These are phyloP conservation scores for Nemania abortiva DNA, from an alignment of 2,329 filamentous ascomycete species.

Conservation along the genomic window DNA sequence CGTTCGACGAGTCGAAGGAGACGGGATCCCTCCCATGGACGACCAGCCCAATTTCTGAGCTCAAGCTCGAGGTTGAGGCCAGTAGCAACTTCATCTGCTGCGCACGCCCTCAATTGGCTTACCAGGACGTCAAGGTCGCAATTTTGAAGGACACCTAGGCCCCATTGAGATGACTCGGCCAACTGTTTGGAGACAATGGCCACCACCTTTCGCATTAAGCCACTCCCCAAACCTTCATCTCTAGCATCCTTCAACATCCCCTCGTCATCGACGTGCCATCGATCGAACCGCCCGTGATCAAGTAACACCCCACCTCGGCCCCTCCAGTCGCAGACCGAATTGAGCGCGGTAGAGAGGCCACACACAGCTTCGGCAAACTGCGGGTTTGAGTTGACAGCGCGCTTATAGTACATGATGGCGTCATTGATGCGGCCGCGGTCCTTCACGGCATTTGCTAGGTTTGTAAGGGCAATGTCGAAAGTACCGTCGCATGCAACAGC, in stretches of 20 bases:
- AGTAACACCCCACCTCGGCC: conserved; percentile 87
- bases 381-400: conserved; percentile 90
- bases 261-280: conserved; percentile 91
- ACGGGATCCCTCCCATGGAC: conserved; percentile 89
- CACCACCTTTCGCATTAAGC: conserved; percentile 90
- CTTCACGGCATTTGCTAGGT: conserved; percentile 97
- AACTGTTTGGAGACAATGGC: conserved; percentile 92
- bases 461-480: conserved; percentile 97
- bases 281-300: conserved; percentile 79
- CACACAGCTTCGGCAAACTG: conserved; percentile 98
- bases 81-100: conserved; percentile 51
- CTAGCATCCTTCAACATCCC: conserved; percentile 85
- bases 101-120: conserved; percentile 59
- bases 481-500: conserved; percentile 92
- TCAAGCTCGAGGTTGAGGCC: conserved; percentile 56
- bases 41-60: conserved; percentile 73
- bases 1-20: conserved; percentile 87
- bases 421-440: conserved; percentile 93
- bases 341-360: conserved; percentile 91
- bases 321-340: conserved; percentile 95
- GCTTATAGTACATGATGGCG: conserved; percentile 90
- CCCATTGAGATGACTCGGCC: conserved; percentile 87
- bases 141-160: conserved; percentile 74
- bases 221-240: conserved; percentile 71
- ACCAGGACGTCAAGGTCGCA: conserved; percentile 64